Conservation (phyloP, 495 filamentous ascomycete species). For the Podospora didyma region DNA sequence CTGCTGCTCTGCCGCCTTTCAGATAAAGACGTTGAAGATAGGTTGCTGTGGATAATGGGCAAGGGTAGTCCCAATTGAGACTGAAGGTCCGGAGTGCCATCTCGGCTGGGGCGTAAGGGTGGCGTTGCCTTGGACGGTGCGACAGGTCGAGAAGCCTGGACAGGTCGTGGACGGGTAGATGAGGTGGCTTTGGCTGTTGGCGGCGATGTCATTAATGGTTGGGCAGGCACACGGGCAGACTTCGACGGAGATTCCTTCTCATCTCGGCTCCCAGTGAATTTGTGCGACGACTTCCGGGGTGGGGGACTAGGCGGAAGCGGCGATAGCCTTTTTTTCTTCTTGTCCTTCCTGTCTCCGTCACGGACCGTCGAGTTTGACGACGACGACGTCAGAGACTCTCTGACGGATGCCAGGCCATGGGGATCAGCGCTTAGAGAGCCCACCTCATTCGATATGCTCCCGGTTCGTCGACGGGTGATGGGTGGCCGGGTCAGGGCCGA, state of each 20-base stretch:
- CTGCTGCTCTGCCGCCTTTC: constrained; percentile 40
- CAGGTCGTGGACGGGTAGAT: constrained; percentile 26
- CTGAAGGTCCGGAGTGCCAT: constrained; percentile 66
- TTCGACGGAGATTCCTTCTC: constrained; percentile 29
- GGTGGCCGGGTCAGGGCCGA: constrained; percentile 65
- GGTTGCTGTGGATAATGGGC: constrained; percentile 75
- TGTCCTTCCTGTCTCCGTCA: constrained; percentile 41
- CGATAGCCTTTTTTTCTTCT: constrained; percentile 40
- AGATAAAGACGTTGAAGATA: constrained; percentile 48
- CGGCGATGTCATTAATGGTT: constrained; percentile 28
- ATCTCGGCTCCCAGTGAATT: constrained; percentile 40
- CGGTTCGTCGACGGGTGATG: constrained; percentile 56
- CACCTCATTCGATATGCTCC: constrained; percentile 49
- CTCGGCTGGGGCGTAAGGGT: constrained; percentile 71
- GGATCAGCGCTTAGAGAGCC: constrained; percentile 44
- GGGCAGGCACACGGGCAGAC: constrained; percentile 23
- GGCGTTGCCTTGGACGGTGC: constrained; percentile 33
- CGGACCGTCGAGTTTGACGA: constrained; percentile 56
- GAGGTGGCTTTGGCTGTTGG: constrained; percentile 25
- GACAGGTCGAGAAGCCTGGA: constrained; percentile 20
- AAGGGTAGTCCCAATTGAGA: constrained; percentile 54
- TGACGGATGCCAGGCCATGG: constrained; percentile 58
- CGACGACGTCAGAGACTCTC: constrained; percentile 60
- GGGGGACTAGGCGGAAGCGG: constrained; percentile 58
- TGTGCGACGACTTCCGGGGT: constrained; percentile 60